Percentiles rank a stretch among this genome's conserved stretches.
These are phyloP conservation scores for Lindgomyces ingoldianus DNA, from an alignment of 495 filamentous ascomycete genomes.

Conservation along the genomic window DNA sequence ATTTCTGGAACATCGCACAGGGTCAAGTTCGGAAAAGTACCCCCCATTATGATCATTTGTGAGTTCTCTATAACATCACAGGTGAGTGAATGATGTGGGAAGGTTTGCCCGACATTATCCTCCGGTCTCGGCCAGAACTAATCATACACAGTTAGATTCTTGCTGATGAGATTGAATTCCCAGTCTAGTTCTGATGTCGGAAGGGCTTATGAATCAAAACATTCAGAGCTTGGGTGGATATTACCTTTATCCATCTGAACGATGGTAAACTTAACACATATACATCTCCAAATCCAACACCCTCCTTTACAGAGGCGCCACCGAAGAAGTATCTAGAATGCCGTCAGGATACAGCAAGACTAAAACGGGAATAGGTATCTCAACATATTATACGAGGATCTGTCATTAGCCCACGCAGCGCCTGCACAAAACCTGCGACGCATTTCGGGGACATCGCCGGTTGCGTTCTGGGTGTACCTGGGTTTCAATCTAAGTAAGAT, in stretches of 20 bases:
- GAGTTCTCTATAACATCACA: constrained; percentile 52
- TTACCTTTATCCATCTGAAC: constrained; percentile 58
- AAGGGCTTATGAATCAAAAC: too few relatives aligned
- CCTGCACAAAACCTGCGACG: constrained; percentile 58
- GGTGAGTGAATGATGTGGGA: constrained; percentile 51
- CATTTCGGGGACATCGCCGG: constrained; percentile 49
- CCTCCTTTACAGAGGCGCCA: constrained; percentile 48
- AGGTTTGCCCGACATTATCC: constrained; percentile 36
- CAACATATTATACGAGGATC: constrained; percentile 57
- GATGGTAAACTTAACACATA: constrained; percentile 57
- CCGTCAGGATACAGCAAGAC: too few relatives aligned
- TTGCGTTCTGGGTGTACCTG: constrained; percentile 55
- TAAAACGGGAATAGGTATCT: constrained; percentile 10
- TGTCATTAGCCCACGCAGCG: constrained; percentile 53
- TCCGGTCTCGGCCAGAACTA: constrained; percentile 25
- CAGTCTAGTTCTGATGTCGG: too few relatives aligned
- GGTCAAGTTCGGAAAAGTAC: constrained; percentile 43
- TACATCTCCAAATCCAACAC: constrained; percentile 56
- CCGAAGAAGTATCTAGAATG: constrained; percentile 58
- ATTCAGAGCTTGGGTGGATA: too few relatives aligned
- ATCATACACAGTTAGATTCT: neutral
- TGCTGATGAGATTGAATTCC: neutral
- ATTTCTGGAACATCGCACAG: constrained; percentile 41
- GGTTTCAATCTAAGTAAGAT: too few relatives aligned
- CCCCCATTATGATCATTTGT: constrained; percentile 54